A percentile compares a stretch with the other conserved stretches of the same genome.
phyloP scores from a whole-genome alignment of 2,329 filamentous ascomycete genomes.

The Sclerotinia nivalis region DNA sequence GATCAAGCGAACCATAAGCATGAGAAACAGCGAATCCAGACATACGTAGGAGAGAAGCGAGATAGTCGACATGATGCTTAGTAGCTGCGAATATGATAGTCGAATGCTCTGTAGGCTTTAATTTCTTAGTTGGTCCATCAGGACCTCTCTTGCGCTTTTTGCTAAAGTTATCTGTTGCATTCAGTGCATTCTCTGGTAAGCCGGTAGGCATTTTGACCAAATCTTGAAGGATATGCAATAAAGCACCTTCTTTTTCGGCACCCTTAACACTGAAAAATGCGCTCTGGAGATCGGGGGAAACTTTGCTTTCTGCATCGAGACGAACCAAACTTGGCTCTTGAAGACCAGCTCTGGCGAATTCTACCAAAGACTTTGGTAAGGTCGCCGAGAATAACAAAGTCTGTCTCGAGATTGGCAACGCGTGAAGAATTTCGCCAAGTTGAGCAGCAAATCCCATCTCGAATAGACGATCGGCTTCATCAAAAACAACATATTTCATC shows the following conservation, averaged over 20 bases:
- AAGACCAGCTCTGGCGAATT: constrained; percentile 90
- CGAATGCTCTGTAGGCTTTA: constrained; percentile 82
- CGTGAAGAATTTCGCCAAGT: constrained; percentile 87
- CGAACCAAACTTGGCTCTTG: constrained; percentile 90
- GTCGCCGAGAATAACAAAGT: constrained; percentile 95
- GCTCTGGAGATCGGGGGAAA: constrained; percentile 92
- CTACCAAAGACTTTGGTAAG: constrained; percentile 87
- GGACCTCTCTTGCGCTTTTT: constrained; percentile 73
- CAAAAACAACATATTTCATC: constrained; percentile 92
- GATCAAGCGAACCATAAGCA: constrained; percentile 91
- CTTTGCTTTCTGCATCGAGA: constrained; percentile 90
- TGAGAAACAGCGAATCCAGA: constrained; percentile 90
- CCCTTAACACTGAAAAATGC: constrained; percentile 94
- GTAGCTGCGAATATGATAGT: constrained; percentile 95
- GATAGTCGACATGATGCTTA: constrained; percentile 96
- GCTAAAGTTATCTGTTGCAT: constrained; percentile 40
- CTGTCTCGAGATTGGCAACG: constrained; percentile 79
- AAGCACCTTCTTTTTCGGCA: constrained; percentile 87
- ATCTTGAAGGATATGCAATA: constrained; percentile 86
- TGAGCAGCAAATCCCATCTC: constrained; percentile 98
- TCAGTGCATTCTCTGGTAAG: constrained; percentile 53
- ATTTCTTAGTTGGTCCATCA: constrained; percentile 54
- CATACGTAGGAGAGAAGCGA: constrained; percentile 74
- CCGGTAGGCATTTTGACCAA: constrained; percentile 87
- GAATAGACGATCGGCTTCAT: constrained; percentile 94